These are phyloP conservation scores for Tylopilus orsonianus DNA, from an alignment of 1,284 basidiomycete species.

Conservation along the genomic window DNA sequence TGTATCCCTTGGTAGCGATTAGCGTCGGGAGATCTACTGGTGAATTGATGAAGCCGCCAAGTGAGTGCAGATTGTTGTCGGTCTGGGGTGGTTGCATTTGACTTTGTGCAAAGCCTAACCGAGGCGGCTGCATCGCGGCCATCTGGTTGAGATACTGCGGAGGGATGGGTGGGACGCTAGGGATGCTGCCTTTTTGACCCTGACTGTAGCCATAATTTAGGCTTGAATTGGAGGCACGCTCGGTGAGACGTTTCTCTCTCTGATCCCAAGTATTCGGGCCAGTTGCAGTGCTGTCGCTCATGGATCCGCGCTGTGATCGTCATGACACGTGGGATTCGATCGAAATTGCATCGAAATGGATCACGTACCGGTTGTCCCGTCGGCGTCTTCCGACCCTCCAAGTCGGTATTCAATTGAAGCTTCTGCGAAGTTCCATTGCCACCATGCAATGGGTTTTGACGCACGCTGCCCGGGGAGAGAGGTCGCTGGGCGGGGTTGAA, in stretches of 20 bases:
- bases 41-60: conserved; percentile 50
- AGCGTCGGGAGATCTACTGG: conserved; percentile 85
- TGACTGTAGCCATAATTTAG: conserved; percentile 63
- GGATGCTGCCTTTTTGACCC: conserved; percentile 46
- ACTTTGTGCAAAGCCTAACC: conserved; percentile 40
- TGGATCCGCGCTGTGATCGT: conserved; percentile 27
- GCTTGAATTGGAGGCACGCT: conserved; percentile 67
- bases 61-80: conserved; percentile 36
- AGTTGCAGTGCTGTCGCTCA: conserved; percentile 40
- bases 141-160: conserved; percentile 65
- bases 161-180: conserved; percentile 69
- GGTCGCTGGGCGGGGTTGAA: conserved; percentile 60
- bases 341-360: conserved; percentile 32
- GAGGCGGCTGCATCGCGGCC: conserved; percentile 38
- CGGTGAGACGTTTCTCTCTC: conserved; percentile 55
- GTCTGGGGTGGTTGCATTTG: conserved; percentile 33
- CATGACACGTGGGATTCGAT: conserved; percentile 36
- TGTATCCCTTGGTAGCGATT: conserved; percentile 87
- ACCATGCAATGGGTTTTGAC: conserved; percentile 31
- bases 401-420: conserved; percentile 57
- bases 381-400: conserved; percentile 62
- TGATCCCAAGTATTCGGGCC: conserved; percentile 55
- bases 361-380: conserved; percentile 46
- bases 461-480: conserved; percentile 45
- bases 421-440: conserved; percentile 39